Base-by-base conservation (phyloP, 2,329 filamentous ascomycete genomes). In the Pyrenochaeta sp. region DNA sequence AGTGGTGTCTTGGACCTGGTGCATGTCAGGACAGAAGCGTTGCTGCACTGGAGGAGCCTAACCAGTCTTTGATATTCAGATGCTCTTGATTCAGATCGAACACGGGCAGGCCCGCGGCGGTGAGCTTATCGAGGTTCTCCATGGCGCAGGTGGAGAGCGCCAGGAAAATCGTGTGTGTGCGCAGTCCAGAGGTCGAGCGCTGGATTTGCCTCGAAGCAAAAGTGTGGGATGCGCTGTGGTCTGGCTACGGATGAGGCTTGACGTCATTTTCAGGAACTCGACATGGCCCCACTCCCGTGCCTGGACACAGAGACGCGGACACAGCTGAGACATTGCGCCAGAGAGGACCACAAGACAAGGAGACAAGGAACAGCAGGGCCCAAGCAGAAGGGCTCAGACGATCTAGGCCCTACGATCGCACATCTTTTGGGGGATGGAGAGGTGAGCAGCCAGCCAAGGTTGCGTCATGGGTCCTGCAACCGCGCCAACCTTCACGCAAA, bases 81-180 rank as follows among this genome's bases (percentile, higher is more conserved):
- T 66, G 59, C 46, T 74, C 71, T 6, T 53, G 20, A 23, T 74
- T 73, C 12, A 72, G 56, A 43, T 74, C 71, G 53, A 62, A 73
- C 10, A 73, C 43, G 4, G 70, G 65, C 33, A 70, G 44, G 4
- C 71, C 71, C 17, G 68, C 59, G 15, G 62, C 67, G 3, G 66
- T 72, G 17, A 73, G 63, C 46, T 64, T 71, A 56, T 73, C 68
- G 43, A 73, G 63, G 35, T 69, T 71, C 55, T 71, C 66, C 68
- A 70, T 71, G 61, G 51, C 54, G 53, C 42, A 7, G 32, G 46
- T 35, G 40, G 40, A 30, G 39, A n/a, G 49, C 45, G 33, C 46
- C 46, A 35, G 33, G 39, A 37, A 14, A 10, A 14, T 7, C 12
- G 32, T 39, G 35, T 31, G 37, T 23, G 21, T 37, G 30, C 44